Percentiles rank a stretch among this genome's conserved stretches.
phyloP scores from a whole-genome alignment of 176 grass and related monocot genomes.

The Avena eriantha region DNA sequence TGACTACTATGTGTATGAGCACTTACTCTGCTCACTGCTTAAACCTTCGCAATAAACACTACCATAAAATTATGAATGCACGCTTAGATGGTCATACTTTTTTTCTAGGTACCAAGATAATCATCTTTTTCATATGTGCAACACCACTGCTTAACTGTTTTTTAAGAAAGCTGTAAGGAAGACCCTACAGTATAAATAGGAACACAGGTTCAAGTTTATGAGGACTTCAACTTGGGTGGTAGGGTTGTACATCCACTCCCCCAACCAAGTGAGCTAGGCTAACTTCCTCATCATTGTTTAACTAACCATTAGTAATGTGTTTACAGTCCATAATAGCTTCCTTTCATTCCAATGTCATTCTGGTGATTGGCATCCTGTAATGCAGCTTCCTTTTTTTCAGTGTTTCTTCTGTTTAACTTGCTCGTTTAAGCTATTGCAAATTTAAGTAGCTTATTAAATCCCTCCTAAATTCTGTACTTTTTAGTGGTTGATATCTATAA shows the following conservation, averaged over 20 bases:
- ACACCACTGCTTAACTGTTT: background rate
- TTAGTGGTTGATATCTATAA: background rate
- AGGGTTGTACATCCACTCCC: background rate
- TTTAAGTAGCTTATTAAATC: background rate
- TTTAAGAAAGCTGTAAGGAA: background rate
- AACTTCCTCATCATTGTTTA: background rate
- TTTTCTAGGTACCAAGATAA: background rate
- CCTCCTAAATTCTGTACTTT: constrained; percentile 6
- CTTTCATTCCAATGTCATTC: background rate
- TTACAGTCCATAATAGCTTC: constrained; percentile 1
- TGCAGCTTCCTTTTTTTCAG: background rate
- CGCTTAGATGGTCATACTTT: background rate
- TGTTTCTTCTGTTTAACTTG: constrained; percentile 22
- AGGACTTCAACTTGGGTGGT: background rate
- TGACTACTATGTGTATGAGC: background rate
- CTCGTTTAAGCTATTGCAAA: background rate
- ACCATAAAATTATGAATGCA: background rate
- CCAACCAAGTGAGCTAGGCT: background rate
- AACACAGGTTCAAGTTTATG: background rate
- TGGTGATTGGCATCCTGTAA: background rate
- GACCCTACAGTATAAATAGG: background rate
- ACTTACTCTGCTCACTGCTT: background rate
- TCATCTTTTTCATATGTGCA: background rate
- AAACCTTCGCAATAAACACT: background rate
- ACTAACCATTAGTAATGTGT: background rate